These are phyloP conservation scores for Hyaloscypha variabilis DNA, from an alignment of 495 filamentous ascomycete species.

Conservation along the genomic window DNA sequence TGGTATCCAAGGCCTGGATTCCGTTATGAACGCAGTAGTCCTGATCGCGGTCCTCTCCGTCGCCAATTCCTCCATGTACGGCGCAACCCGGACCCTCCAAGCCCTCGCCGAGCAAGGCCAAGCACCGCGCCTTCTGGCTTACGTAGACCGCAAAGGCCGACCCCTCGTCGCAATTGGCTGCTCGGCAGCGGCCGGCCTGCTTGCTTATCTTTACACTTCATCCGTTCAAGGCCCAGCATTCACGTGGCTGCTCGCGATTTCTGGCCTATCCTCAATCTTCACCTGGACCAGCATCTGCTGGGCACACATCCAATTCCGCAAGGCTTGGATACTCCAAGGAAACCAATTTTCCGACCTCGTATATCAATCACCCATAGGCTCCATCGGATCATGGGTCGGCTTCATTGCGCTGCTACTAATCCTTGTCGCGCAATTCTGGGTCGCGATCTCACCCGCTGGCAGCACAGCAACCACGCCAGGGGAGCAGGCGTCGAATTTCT, in stretches of 20 bases:
- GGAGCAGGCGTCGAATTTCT: conserved; percentile 66
- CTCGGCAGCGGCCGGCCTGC: conserved; percentile 68
- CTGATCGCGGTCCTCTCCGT: conserved; percentile 88
- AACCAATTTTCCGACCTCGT: conserved; percentile 75
- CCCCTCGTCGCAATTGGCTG: conserved; percentile 76
- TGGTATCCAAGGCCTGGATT: conserved; percentile 75
- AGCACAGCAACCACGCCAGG: conserved; percentile 43
- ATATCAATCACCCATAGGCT: conserved; percentile 79
- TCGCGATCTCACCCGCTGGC: conserved; percentile 72
- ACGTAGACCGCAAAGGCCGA: conserved; percentile 84
- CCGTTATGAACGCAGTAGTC: conserved; percentile 89
- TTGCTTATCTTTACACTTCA: conserved; percentile 78
- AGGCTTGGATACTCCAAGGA: conserved; percentile 73
- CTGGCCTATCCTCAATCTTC: conserved; percentile 85
- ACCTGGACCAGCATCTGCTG: conserved; percentile 92
- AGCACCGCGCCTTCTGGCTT: conserved; percentile 74
- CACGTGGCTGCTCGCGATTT: conserved; percentile 87
- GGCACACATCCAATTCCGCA: conserved; percentile 88
- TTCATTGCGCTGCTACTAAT: conserved; percentile 77
- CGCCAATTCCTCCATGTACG: conserved; percentile 89
- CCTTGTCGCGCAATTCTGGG: conserved; percentile 94
- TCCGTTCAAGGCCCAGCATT: conserved; percentile 67
- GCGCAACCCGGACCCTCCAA: conserved; percentile 81
- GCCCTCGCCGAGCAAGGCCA: conserved; percentile 86
- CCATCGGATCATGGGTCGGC: conserved; percentile 82